Base-by-base conservation (phyloP, 192 early-diverging fungal genomes). In the Coemansia sp. region DNA sequence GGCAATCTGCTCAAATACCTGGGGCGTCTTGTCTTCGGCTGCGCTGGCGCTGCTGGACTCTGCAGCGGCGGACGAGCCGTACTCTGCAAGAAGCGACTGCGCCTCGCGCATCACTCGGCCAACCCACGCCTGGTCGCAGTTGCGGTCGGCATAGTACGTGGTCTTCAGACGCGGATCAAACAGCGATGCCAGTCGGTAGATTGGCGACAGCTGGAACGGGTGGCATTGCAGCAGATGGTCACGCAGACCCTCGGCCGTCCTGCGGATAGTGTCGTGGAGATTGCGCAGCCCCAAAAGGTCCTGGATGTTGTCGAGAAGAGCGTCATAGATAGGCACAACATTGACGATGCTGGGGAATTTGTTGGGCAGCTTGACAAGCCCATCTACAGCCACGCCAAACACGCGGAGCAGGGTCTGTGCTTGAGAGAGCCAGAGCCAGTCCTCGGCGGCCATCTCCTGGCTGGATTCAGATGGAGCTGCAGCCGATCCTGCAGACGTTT, bases 151-250 rank as follows among this genome's bases (percentile, higher is more conserved):
- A 38, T 76, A 82, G 71, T 82, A 82, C 4, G 65, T 50, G 44
- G 68, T 11, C 64, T 82, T 82, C 25, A 82, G 71, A 10, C 79
- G 79, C 10, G 79, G 79, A 37, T 82, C 79, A 50, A 82, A 82
- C 19, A 82, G 68, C 55, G 79, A 75, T 40, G 79, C 79, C 50
- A 82, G 64, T 20, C 79, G 71, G 64, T 76, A 82, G 22, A 82
- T 74, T 0, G 79, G 71, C 70, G 79, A 82, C n/a, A 71, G 55
- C 74, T 76, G 79, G 79, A 82, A 82, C 53, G 79, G 79, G 44
- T 82, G 79, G 66, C 74, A 74, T 55, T 82, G 79, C 5, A 55
- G 53, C 62, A 82, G 48, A 14, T 82, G 62, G 37, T 82, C 79
- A 56, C 71, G 71, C 43, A 82, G 46, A 9, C 61, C 53, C 62